Conservation (phyloP, 805 yeast species). For the Cyberlindnera samutprakarnensis region DNA sequence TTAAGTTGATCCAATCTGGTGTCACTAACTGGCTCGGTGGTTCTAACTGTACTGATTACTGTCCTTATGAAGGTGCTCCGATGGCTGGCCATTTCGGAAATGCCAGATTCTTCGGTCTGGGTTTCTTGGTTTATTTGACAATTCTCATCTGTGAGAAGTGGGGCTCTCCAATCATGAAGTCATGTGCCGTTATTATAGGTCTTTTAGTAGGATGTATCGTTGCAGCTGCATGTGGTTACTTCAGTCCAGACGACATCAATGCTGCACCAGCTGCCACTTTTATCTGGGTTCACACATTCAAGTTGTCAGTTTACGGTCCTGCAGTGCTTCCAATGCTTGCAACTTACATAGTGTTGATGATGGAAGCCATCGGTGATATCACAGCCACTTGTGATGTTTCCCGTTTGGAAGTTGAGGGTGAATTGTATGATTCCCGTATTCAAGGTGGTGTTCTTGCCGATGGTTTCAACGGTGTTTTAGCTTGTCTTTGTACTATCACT, state of each 20-base stretch:
- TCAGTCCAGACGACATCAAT: slow-evolving; percentile 46
- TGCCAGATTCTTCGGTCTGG: slow-evolving; percentile 80
- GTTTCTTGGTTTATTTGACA: slow-evolving; percentile 70
- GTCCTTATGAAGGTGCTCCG: slow-evolving; percentile 45
- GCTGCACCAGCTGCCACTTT: slow-evolving; percentile 79
- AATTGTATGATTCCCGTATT: slow-evolving; percentile 69
- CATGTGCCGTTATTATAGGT: slow-evolving; percentile 87
- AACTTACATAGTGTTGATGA: slow-evolving; percentile 71
- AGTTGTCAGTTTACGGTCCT: slow-evolving; percentile 71
- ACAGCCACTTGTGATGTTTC: slow-evolving; percentile 94
- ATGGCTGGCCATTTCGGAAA: slow-evolving; percentile 75
- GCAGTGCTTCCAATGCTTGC: slow-evolving; percentile 81
- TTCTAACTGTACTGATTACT: slow-evolving; percentile 45
- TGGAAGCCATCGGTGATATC: slow-evolving; percentile 94
- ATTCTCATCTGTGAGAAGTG: slow-evolving; percentile 75
- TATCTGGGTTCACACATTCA: slow-evolving; percentile 84
- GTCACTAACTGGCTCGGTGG: slow-evolving; percentile 89
- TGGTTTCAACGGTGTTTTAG: slow-evolving; percentile 71
- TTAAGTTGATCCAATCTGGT: slow-evolving; percentile 60
- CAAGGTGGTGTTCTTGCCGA: slow-evolving; percentile 93
- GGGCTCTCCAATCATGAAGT: slow-evolving; percentile 92
- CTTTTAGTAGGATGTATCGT: slow-evolving; percentile 84
- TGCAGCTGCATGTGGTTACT: slow-evolving; percentile 86
- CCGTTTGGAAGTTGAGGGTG: slow-evolving; percentile 77
- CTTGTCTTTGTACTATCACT: slow-evolving; percentile 77